phyloP scores from a whole-genome alignment of 352 stramenopile species.

The Phytophthora lateralis region DNA sequence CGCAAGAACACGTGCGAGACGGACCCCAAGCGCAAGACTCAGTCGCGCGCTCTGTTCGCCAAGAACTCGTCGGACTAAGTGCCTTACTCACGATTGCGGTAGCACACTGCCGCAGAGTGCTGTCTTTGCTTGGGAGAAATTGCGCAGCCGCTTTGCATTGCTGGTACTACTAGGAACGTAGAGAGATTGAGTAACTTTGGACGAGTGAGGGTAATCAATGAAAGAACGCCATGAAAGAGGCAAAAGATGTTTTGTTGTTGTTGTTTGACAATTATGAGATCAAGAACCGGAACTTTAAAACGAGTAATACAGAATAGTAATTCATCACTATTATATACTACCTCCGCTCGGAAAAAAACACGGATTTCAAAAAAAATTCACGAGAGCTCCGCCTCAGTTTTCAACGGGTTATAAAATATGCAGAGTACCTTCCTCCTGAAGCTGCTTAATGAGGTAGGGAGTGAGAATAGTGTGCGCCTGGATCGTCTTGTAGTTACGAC shows the following conservation, averaged over 20 bases:
- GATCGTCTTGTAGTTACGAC: conserved; percentile 1
- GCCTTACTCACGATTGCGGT: background rate
- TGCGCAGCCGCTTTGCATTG: conserved; percentile 15
- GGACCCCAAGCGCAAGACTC: conserved; percentile 73
- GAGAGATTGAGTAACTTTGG: conserved; percentile 5
- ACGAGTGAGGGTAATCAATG: conserved; percentile 16
- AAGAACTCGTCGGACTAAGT: conserved; percentile 87
- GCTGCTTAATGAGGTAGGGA: no score
- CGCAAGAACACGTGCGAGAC: conserved; percentile 85
- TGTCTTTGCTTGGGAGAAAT: conserved; percentile 9
- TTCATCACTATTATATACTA: no score
- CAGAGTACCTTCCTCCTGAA: no score
- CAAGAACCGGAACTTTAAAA: no score
- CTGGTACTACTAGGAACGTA: conserved; percentile 10
- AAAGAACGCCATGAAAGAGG: conserved; percentile 33
- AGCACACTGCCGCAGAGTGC: conserved; percentile 12
- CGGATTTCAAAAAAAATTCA: no score
- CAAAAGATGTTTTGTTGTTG: no score
- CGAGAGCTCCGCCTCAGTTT: no score
- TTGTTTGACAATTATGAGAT: no score
- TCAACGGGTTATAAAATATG: no score
- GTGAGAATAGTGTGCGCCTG: no score
- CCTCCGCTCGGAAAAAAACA: no score
- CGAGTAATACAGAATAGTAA: no score
- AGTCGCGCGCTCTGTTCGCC: conserved; percentile 77